Conservation (phyloP, 352 stramenopile genomes). For the Hyaloperonospora arabidopsidis region DNA sequence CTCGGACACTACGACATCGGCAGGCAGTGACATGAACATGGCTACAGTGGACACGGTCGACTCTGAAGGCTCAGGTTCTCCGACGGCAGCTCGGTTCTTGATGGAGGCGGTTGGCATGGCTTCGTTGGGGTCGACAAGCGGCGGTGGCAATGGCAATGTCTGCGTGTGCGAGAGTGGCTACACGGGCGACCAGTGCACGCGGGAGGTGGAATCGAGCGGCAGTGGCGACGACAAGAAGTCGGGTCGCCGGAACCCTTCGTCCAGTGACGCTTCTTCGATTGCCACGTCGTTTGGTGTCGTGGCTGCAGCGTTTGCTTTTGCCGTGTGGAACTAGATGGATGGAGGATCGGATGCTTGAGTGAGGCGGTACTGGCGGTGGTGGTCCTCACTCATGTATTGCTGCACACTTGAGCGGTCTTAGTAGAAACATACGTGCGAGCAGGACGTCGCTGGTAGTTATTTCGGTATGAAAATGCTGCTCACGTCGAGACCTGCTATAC, state of each 20-base stretch:
- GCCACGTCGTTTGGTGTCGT: slow-evolving; percentile 27
- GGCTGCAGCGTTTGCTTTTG: slow-evolving; percentile 24
- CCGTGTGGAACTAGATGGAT: slow-evolving; percentile 37
- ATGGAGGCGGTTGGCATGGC: slow-evolving; percentile 24
- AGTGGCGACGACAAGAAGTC: slow-evolving; percentile 15
- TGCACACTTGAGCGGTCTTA: no score
- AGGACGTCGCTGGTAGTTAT: background rate
- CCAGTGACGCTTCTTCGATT: slow-evolving; percentile 23
- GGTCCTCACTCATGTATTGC: no score
- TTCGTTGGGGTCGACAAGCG: slow-evolving; percentile 22
- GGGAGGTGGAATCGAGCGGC: slow-evolving; percentile 36
- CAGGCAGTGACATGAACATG: background rate
- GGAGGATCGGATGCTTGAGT: slow-evolving; percentile 1
- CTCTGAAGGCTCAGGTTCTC: background rate
- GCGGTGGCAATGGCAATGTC: slow-evolving; percentile 20
- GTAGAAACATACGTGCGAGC: slow-evolving; percentile 5
- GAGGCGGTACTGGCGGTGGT: no score
- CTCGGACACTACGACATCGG: no score
- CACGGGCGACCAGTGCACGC: slow-evolving; percentile 49
- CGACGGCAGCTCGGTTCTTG: slow-evolving; percentile 22
- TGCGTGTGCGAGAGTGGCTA: slow-evolving; percentile 57
- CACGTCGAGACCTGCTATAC: slow-evolving; percentile 10
- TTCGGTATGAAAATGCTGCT: background rate
- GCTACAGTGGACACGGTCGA: slow-evolving; percentile 15
- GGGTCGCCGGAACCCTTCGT: slow-evolving; percentile 19